Base-by-base conservation (phyloP, 2,329 filamentous ascomycete species). In the Keithomyces neogunnii region DNA sequence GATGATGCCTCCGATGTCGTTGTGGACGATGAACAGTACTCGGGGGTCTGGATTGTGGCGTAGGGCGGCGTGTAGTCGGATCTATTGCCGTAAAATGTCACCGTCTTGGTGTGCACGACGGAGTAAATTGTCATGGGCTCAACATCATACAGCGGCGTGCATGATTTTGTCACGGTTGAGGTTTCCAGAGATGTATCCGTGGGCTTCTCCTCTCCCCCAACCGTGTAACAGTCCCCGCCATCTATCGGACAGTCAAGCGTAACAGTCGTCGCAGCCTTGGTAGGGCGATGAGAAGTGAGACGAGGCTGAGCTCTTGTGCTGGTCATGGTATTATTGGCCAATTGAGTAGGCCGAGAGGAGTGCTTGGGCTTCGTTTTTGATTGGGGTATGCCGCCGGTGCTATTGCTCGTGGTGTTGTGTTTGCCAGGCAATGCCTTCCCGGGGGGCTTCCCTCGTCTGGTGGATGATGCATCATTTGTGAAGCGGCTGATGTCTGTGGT, bases 91-190 rank as follows among this genome's bases (percentile, higher is more conserved):
- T 61, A 67, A 60, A 76, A 74, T 19, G 76, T 80, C 47, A 73
- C 65, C 1, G 77, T 80, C 28, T 71, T 65, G 3, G 74, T 77
- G 62, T 78, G 69, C 19, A 76, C 60, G 36, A 78, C 66, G 3
- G 69, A 72, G 60, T 70, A 76, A 8, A 69, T 59, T 1, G 66
- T 73, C 4, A 69, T 53, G 5, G 63, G 61, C 44, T 69, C 65
- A 26, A 3, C 4, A 19, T 59, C 51, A 5, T 56, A 48, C 0
- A 66, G 51, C n/a, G 60, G 58, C 10, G 66, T 71, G 55, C 72
- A 73, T 5, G 62, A 57, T 10, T 61, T 48, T n/a, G 35, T 19
- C 13, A 39, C 53, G 10, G 56, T 55, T 3, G 55, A 45, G 49
- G 55, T 55, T 31, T 53, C 40, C 40, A 32, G 3, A 28, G 30